Base-by-base conservation (phyloP, 163 green algal genomes). In the Prototheca wickerhamii region DNA sequence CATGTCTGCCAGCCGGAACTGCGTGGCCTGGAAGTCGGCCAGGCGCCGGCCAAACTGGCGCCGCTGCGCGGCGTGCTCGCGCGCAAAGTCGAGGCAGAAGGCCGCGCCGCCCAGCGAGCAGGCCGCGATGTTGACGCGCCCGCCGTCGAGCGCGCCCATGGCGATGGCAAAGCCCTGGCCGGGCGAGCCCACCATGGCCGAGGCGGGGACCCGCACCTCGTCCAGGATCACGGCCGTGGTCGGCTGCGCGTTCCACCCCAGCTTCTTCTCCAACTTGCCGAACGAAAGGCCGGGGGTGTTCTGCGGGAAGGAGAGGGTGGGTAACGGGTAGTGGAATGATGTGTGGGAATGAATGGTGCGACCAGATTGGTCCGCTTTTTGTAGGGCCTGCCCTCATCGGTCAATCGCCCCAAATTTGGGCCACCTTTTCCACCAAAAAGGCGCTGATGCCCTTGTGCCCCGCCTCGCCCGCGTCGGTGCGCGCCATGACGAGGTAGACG, bases 1-100 rank as follows among this genome's bases (percentile, higher is more conserved):
- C 83, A 90, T 89, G 71, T 94, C 87, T 0, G 87, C 86, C 8
- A 93, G 60, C 51, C 70, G 80, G 64, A 93, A 93, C 71, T 89
- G 75, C 18, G 69, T 89, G 56, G 78, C 76, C 61, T 93, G 87
- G 52, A 90, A 91, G 20, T 55, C 42, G 28, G 57, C 68, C 3
- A 93, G 72, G 25, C 72, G 46, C 58, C 75, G 67, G n/a, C 79
- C 79, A 76, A 92, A 94, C 73, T 91, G 84, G 35, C 75, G 59
- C 15, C 86, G 69, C 23, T 56, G 34, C 7, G 51, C 33, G 2
- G 65, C 62, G 60, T 94, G 87, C 33, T 75, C 51, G 46, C 60
- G 61, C 0, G 84, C 82, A 3, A 61, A 53, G 68, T 91, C 86
- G 18, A 92, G 55, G 64, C 76, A 84, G 37, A 84, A 87, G 43